Conservation (phyloP, 495 filamentous ascomycete genomes). For the Hypoxylon fuscum region DNA sequence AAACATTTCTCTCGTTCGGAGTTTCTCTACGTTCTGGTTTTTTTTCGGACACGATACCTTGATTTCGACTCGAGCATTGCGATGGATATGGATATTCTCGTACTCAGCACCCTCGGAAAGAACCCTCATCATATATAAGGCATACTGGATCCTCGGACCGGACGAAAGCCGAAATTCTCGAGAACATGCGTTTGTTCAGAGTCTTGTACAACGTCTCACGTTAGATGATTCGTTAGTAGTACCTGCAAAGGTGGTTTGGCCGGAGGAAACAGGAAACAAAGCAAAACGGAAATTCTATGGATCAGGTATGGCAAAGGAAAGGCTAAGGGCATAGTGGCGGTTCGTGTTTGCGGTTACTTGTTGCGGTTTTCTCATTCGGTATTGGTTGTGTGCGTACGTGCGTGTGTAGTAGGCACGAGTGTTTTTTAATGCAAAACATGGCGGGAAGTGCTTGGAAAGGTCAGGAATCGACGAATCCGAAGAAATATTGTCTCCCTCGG, state of each 20-base stretch:
- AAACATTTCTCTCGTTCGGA: constrained; percentile 38
- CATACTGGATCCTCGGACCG: constrained; percentile 18
- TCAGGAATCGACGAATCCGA: too few species aligned
- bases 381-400: constrained; percentile 20
- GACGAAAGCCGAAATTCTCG: too few species aligned
- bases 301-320: constrained; percentile 33
- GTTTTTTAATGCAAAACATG: constrained; percentile 19
- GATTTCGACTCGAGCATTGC: constrained; percentile 24
- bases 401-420: background rate
- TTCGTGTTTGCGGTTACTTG: constrained; percentile 34
- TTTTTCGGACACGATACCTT: constrained; percentile 30
- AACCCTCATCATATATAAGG: constrained; percentile 34
- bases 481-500: background rate
- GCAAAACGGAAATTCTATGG: constrained; percentile 24
- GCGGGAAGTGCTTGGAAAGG: background rate
- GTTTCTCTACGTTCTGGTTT: constrained; percentile 41
- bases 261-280: constrained; percentile 31
- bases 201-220: background rate
- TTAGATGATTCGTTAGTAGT: constrained; percentile 5
- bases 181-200: background rate
- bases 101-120: background rate
- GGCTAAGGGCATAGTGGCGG: constrained; percentile 35
- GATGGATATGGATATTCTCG: constrained; percentile 1
- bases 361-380: constrained; percentile 23
- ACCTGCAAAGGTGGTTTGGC: constrained; percentile 40